These are phyloP conservation scores for Sporothrix inflata DNA, from an alignment of 2,329 filamentous ascomycete species.

Conservation along the genomic window DNA sequence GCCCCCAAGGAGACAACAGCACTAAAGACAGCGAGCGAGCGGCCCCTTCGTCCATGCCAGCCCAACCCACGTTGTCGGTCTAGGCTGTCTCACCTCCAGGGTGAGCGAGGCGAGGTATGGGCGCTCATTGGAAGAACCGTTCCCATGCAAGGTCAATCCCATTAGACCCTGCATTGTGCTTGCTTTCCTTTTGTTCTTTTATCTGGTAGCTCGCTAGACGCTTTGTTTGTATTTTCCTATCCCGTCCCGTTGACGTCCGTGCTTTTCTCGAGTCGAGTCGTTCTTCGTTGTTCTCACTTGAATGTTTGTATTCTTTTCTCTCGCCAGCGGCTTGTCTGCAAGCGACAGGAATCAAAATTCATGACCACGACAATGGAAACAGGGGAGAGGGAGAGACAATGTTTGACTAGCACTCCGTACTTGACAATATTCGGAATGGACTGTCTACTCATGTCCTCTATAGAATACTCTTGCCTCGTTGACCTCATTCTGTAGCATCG, in stretches of 20 bases:
- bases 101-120: background rate
- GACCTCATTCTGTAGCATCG: background rate
- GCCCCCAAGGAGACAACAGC: background rate
- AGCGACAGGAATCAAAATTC: background rate
- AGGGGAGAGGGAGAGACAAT: background rate
- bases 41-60: background rate
- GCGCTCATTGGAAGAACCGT: background rate
- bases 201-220: background rate
- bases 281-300: background rate
- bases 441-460: too few species aligned
- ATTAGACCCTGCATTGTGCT: constrained; percentile 5
- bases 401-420: background rate
- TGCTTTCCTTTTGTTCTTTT: background rate
- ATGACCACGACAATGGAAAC: background rate
- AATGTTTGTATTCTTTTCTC: too few species aligned
- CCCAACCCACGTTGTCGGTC: background rate
- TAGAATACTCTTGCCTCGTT: background rate
- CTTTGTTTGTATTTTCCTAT: background rate
- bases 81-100: constrained; percentile 11
- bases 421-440: background rate
- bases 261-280: background rate
- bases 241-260: background rate
- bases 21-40: background rate
- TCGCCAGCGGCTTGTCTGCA: background rate
- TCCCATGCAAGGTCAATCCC: background rate